Conservation (phyloP, 2,329 filamentous ascomycete species). For the Kalmusia sp. region DNA sequence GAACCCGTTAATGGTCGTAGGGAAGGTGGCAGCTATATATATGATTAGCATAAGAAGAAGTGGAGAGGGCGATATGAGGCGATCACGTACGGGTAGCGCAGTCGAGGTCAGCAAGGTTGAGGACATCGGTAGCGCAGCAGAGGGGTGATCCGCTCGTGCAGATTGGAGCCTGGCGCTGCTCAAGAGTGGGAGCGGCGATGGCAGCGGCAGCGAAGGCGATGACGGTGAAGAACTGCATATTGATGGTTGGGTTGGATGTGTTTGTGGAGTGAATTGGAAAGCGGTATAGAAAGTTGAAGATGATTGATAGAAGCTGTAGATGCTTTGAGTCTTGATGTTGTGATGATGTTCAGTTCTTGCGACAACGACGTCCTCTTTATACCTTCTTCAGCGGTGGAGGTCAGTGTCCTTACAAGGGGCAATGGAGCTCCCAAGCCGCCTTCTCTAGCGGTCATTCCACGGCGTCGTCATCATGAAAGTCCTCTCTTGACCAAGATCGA, state of each 20-base stretch:
- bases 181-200: constrained; percentile 37
- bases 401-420: constrained; percentile 15
- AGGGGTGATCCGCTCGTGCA: constrained; percentile 51
- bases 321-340: constrained; percentile 28
- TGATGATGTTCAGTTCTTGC: constrained; percentile 31
- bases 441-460: constrained; percentile 10
- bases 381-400: constrained; percentile 20
- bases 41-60: constrained; percentile 20
- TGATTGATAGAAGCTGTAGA: constrained; percentile 18
- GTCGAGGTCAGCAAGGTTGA: constrained; percentile 64
- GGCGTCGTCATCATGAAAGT: constrained; percentile 35
- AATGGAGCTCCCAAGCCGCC: not conserved
- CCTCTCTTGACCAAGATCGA: constrained; percentile 25
- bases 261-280: too few species aligned
- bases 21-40: constrained; percentile 41
- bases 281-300: constrained; percentile 12
- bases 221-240: constrained; percentile 45
- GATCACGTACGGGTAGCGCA: constrained; percentile 61
- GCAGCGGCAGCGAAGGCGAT: constrained; percentile 39
- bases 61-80: not conserved
- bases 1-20: constrained; percentile 53
- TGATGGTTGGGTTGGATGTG: constrained; percentile 23
- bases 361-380: constrained; percentile 36
- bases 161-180: constrained; percentile 41
- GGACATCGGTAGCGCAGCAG: constrained; percentile 69